phyloP scores from a whole-genome alignment of 768 basidiomycete genomes.

The Chiua virens region DNA sequence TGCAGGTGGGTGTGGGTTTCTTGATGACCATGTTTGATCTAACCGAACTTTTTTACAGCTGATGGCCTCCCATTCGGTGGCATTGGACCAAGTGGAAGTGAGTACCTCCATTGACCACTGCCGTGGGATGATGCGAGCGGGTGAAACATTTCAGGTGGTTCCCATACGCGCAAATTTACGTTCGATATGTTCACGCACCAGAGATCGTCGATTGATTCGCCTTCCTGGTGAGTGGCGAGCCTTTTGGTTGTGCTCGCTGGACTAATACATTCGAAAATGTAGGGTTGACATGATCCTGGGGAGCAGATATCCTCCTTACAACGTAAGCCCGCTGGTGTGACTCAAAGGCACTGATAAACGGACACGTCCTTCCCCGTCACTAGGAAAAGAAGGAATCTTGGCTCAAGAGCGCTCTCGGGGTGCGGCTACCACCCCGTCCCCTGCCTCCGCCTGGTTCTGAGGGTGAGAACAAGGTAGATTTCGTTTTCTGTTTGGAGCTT shows the following conservation, averaged over 20 bases:
- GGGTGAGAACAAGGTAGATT: conserved; percentile 13
- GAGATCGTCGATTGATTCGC: conserved; percentile 52
- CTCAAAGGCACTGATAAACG: too few species aligned
- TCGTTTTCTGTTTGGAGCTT: neutral
- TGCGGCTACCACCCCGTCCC: conserved; percentile 24
- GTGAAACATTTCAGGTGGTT: conserved; percentile 46
- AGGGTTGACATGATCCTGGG: conserved; percentile 29
- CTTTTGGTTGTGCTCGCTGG: too few species aligned
- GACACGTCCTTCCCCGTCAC: neutral
- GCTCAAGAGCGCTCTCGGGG: conserved; percentile 14
- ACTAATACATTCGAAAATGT: neutral
- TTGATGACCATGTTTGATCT: neutral
- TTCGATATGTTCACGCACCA: conserved; percentile 82
- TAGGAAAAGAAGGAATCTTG: conserved; percentile 28
- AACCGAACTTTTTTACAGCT: conserved; percentile 29
- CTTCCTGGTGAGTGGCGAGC: conserved; percentile 28
- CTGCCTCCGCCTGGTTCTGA: conserved; percentile 6
- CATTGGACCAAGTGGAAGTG: conserved; percentile 70
- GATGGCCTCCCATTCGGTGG: conserved; percentile 76
- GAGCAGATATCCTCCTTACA: conserved; percentile 31
- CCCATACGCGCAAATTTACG: conserved; percentile 68
- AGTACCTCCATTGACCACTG: conserved; percentile 23
- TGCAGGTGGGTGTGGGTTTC: conserved; percentile 40
- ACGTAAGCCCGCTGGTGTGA: conserved; percentile 7
- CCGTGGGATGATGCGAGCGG: neutral